Conservation (phyloP, 768 basidiomycete genomes). For the Podaxis rugospora region DNA sequence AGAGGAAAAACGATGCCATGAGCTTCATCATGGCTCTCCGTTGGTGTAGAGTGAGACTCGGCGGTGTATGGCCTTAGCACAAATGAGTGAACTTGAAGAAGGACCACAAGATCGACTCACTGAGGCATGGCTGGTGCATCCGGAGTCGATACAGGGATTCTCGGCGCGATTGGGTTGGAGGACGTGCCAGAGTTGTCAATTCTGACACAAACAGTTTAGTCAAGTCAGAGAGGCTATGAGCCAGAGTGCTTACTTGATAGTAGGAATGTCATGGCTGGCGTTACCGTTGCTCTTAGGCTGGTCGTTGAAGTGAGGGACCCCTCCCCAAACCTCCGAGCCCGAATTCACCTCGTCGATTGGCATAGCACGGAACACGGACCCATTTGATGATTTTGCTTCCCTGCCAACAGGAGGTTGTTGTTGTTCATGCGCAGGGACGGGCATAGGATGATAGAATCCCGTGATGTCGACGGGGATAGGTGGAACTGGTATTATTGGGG, state of each 20-base stretch:
- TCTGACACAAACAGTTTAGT: not conserved
- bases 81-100: not conserved
- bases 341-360: slow-evolving; percentile 1
- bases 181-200: slow-evolving; percentile 1
- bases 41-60: slow-evolving; percentile 18
- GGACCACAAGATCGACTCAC: slow-evolving; percentile 20
- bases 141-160: slow-evolving; percentile 20
- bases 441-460: slow-evolving; percentile 5
- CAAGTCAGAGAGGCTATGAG: not conserved
- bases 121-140: slow-evolving; percentile 22
- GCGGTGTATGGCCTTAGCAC: not conserved
- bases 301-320: not conserved
- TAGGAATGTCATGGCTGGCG: not conserved
- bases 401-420: not conserved
- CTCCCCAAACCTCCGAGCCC: not conserved
- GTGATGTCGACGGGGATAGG: slow-evolving; percentile 6
- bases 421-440: not conserved
- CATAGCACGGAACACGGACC: slow-evolving; percentile 2
- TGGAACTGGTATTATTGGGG: not conserved
- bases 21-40: slow-evolving; percentile 20
- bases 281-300: slow-evolving; percentile 2
- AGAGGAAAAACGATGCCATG: slow-evolving; percentile 35
- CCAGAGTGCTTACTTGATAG: not conserved
- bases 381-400: not conserved
- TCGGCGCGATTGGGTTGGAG: slow-evolving; percentile 16